Base-by-base conservation (phyloP, 2,329 filamentous ascomycete genomes). In the Dryadomyces quercivorus region DNA sequence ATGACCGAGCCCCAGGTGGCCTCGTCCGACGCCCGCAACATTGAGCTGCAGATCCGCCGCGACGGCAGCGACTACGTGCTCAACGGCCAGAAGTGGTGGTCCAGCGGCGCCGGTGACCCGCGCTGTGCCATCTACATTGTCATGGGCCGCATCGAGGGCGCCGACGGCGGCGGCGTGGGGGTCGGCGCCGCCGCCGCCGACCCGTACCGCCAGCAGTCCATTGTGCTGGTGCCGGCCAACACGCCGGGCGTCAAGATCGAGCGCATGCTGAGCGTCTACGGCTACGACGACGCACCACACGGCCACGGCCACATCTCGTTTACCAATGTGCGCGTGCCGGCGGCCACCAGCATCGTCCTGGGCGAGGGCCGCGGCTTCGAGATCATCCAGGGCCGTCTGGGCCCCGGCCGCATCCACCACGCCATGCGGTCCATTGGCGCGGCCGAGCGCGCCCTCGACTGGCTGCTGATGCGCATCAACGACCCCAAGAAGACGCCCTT, bases 81-180 rank as follows among this genome's bases (percentile, higher is more conserved):
- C 53, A 96, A 97, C 66, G 93, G 93, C 55, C 63, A 92, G 81
- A 98, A 98, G 88, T 98, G 93, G 93, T 98, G 93, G 93, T 95
- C 89, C 31, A 95, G 88, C 59, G 93, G 93, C 60, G 90, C 91
- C 18, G 93, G 93, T 56, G 93, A 98, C 72, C 86, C 86, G 56
- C 81, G 92, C 63, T 98, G 93, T 77, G 79, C 86, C 69, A 76
- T 98, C 67, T 97, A 96, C 74, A 84, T 98, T 58, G 90, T 95
- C 63, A 95, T 98, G 87, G 93, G 89, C 71, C 95, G 97, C 77
- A 86, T 52, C 18, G 42, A 20, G 34, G 44, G 34, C 8, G n/a
- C 81, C 13, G 87, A 94, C 65, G 76, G 86, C 50, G 73, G 5
- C 13, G 5, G n/a, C 13, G 87, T 94, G 65, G 76, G 86, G 50